These are phyloP conservation scores for Jackrogersella minutella DNA, from an alignment of 495 filamentous ascomycete species.

Conservation along the genomic window DNA sequence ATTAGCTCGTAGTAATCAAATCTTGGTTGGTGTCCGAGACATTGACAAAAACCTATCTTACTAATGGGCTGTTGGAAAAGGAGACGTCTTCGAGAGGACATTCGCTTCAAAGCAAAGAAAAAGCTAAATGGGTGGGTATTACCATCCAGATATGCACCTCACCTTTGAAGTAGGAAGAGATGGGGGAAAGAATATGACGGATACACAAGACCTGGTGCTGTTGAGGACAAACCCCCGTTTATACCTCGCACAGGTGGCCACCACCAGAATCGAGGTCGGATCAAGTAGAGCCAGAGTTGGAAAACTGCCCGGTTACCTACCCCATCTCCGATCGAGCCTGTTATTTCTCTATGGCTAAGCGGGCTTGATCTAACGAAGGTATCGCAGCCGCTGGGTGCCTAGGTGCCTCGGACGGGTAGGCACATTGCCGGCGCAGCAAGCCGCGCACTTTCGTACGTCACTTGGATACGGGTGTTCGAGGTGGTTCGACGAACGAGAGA, in stretches of 20 bases:
- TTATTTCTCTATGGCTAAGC: constrained; percentile 19
- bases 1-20: neutral
- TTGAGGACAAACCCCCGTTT: constrained; percentile 11
- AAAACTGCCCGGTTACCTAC: constrained; percentile 33
- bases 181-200: neutral
- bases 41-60: constrained; percentile 2
- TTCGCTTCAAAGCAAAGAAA: neutral
- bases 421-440: constrained; percentile 28
- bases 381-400: constrained; percentile 26
- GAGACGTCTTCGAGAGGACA: neutral
- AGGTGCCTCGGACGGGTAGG: constrained; percentile 30
- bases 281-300: constrained; percentile 8
- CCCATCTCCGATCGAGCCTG: constrained; percentile 14
- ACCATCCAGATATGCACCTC: constrained; percentile 25
- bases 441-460: constrained; percentile 19
- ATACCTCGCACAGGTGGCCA: constrained; percentile 34
- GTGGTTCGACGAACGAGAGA: neutral
- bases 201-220: constrained; percentile 11
- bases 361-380: constrained; percentile 17
- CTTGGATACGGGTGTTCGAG: constrained; percentile 11
- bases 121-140: constrained; percentile 10
- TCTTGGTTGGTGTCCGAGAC: constrained; percentile 12
- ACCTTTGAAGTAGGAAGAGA: neutral
- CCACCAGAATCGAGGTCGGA: constrained; percentile 21
- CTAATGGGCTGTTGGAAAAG: neutral